Base-by-base conservation (phyloP, 1,139 yeast species). In the Yamadazyma blattariae region DNA sequence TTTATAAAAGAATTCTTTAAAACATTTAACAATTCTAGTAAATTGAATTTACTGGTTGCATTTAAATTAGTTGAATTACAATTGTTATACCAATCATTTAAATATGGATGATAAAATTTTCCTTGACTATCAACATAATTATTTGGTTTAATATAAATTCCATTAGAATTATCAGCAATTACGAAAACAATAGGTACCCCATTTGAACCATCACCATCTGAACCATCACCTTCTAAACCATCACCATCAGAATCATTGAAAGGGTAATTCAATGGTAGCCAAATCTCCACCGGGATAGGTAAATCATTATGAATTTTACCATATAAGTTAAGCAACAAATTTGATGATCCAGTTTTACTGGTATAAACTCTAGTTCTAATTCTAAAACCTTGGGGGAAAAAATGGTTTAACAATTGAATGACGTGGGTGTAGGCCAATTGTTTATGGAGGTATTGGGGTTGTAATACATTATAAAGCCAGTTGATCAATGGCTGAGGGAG, bases 191-290 rank as follows among this genome's bases (percentile, higher is more conserved):
- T 50, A 0, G 97, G 97, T 1, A 80, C 71, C 3, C 68, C 69
- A 27, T 50, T 50, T n/a, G 46, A 50, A 4, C 42, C 44, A 14
- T 45, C 46, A 1, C 35, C 5, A 5, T 13, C 16, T 13, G 27
- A 18, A 4, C 38, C 24, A 7, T 17, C 19, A 17, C n/a, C n/a
- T n/a, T n/a, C n/a, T n/a, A n/a, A n/a, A n/a, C n/a, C n/a, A n/a
- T n/a, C n/a, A n/a, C n/a, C n/a, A n/a, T n/a, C n/a, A n/a, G n/a
- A n/a, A 13, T 50, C 52, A 8, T 48, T 54, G 19, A 49, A 51
- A 0, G 96, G 96, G 49, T 86, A 87, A 19, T 69, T 64, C 25
- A 71, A 69, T 0, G 96, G 95, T 1, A 90, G 52, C 95, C 96
- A 89, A 3, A 89, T 59, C 40, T 79, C 79, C 10, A 86, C 54